Conservation (phyloP, 345 rosid genomes). For the Eucalyptus erythrocorys region DNA sequence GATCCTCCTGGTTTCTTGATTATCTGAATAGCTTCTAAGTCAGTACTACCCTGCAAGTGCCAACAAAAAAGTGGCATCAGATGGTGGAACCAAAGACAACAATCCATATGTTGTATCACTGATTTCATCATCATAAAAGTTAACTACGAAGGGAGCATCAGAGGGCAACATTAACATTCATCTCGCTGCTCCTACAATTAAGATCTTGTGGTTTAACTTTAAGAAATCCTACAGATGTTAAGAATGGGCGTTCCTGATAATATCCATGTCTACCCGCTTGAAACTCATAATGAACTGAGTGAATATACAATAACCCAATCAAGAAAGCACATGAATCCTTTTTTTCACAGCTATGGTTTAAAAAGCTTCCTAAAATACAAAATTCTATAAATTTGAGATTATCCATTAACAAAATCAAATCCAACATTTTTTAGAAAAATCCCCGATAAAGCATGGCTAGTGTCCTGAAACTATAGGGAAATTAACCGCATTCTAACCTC, state of each 20-base stretch:
- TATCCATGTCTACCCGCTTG: not conserved
- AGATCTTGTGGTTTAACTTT: not conserved
- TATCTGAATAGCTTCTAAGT: conserved; percentile 23
- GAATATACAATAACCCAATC: not conserved
- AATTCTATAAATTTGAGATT: not conserved
- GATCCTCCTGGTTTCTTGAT: conserved; percentile 40
- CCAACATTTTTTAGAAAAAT: not conserved
- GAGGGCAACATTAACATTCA: not conserved
- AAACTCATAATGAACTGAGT: not conserved
- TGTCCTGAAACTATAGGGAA: not conserved
- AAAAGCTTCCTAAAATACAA: not conserved
- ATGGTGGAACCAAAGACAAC: not conserved
- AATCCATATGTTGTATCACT: not conserved
- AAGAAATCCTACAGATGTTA: not conserved
- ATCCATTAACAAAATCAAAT: not conserved
- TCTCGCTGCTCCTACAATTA: not conserved
- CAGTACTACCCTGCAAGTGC: conserved; percentile 25
- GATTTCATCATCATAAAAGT: not conserved
- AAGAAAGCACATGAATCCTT: not conserved
- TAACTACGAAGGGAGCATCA: not conserved
- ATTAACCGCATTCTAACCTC: not conserved
- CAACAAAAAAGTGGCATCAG: not conserved
- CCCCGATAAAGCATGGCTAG: not conserved
- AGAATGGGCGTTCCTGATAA: not conserved
- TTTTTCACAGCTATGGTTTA: not conserved